Base-by-base conservation (phyloP, 2,329 filamentous ascomycete genomes). In the Colletotrichum sp. region DNA sequence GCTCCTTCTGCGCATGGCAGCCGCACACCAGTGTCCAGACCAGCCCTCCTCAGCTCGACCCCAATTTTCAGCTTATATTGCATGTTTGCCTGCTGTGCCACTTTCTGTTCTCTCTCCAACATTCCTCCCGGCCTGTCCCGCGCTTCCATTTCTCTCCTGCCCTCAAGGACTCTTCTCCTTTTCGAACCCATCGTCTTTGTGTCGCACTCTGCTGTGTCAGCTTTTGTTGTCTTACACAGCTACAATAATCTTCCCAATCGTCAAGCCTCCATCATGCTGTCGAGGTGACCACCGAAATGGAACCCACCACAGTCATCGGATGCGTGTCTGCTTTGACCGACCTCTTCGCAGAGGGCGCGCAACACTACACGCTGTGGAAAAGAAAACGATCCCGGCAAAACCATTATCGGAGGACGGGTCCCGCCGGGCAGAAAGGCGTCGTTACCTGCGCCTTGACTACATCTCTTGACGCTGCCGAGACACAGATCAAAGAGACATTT, bases 341-440 rank as follows among this genome's bases (percentile, higher is more conserved):
- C 21, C 69, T 76, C 24, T 77, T 76, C 27, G 66, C 75, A 16
- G 70, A 75, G 54, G 74, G 73, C 36, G 51, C 70, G 51, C 71
- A 76, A n/a, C 67, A 75, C 72, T 84, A 85, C 78, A 75, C 78
- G 3, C 77, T 74, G 21, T 86, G 84, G 84, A 82, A 81, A 70
- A 77, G 77, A 68, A 78, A 78, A 24, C 79, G 82, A 36, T 79
- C 81, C 69, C 74, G 73, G 54, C 66, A 78, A 34, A 84, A 85
- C 71, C 80, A 82, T 70, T 85, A 85, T 24, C 76, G 73, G 21
- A 75, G 74, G 4, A 74, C 68, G 51, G 31, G 75, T 63, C 33
- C 64, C 6, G 21, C 33, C 36, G 54, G 31, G 16, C 70, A 15
- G 29, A 74, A 73, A 59, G 70, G 67, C 16, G 66, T 75, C 8